Evolutionary conservation across 106 monocot species (phyloP), one percentile per base, ranked within the genome.

Genomic region (Chionographis japonica): DNA sequence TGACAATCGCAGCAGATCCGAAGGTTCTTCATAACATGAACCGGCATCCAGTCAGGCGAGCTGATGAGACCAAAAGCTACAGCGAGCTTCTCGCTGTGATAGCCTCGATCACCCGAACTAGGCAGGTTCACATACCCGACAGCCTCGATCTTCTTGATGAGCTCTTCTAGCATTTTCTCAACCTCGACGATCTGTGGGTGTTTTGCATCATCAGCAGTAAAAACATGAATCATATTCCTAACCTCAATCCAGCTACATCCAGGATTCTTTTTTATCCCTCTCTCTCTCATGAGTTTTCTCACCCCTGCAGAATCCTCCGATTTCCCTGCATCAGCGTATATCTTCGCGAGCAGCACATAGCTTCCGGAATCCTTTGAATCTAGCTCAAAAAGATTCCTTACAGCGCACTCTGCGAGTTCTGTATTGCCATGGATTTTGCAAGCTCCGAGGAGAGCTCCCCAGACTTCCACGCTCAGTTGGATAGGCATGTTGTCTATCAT

Each of bases 241-340:
- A 84, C 74, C 68, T 97, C 95, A 19, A 89, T 80, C 95, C 95
- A 97, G 61, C 89, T 97, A 60, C 84, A 87, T 13, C 92, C 92
- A 15, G 92, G 95, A 56, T 84, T 80, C 74, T 92, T 89, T 56
- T 60, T 89, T 37, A 97, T 79, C 66, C 89, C 86, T 67, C 72
- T 84, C 58, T 86, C 95, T 79, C 69, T 97, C 86, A 92, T 97
- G 13, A 87, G 70, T 50, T 87, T 97, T 57, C 92, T 86, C 12
- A 97, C 60, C 43, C 62, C 60, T 8, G 92, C 91, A 50, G 80
- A 80, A 46, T 76, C 80, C 68, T 81, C 68, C 3, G 67, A 75
- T 18, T 86, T 77, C 3, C 95, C 92, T 16, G 69, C 75, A 78
- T 81, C 84, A 19, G 79, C 75, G 80, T 97, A 92, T 50, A 97